Evolutionary conservation across 768 basidiomycete genomes (phyloP).

Genomic region (Sporobolomyces pararoseus): DNA sequence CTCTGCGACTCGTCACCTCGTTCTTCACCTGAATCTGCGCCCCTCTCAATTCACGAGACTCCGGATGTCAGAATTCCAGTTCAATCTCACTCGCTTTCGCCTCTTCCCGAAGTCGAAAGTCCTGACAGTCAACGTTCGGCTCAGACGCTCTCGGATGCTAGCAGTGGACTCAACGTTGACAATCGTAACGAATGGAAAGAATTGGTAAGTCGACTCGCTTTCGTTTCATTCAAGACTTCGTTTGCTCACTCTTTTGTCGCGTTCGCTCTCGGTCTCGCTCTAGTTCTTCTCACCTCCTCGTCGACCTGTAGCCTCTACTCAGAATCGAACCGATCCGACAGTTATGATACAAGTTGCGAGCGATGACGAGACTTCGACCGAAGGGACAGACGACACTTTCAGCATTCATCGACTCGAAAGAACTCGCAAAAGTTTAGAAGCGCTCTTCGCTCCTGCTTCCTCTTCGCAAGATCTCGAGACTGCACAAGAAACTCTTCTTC

Average conservation of each 20-base stretch:
- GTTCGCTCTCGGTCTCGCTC: too few relatives aligned
- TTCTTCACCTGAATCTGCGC: neutral
- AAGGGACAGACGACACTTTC: conserved; percentile 1
- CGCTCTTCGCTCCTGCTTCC: neutral
- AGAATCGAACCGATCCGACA: neutral
- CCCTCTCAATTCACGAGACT: neutral
- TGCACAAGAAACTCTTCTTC: neutral
- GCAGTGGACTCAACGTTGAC: conserved; percentile 15
- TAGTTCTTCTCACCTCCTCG: conserved; percentile 32
- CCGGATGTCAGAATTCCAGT: too few relatives aligned
- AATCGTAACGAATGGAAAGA: neutral
- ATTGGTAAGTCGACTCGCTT: conserved; percentile 3
- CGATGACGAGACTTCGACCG: conserved; percentile 5
- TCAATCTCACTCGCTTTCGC: neutral
- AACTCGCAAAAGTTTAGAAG: conserved; percentile 9
- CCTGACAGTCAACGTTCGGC: neutral
- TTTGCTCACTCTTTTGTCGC: too few relatives aligned
- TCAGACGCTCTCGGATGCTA: conserved; percentile 2
- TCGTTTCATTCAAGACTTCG: too few relatives aligned
- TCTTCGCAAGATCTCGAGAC: neutral
- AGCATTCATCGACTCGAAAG: neutral
- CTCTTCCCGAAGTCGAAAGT: conserved; percentile 3
- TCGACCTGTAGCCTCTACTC: neutral
- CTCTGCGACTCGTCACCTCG: neutral
- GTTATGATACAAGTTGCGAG: neutral